Base-by-base conservation (phyloP, 331 rosid genomes). In the Pyracantha coccinea region DNA sequence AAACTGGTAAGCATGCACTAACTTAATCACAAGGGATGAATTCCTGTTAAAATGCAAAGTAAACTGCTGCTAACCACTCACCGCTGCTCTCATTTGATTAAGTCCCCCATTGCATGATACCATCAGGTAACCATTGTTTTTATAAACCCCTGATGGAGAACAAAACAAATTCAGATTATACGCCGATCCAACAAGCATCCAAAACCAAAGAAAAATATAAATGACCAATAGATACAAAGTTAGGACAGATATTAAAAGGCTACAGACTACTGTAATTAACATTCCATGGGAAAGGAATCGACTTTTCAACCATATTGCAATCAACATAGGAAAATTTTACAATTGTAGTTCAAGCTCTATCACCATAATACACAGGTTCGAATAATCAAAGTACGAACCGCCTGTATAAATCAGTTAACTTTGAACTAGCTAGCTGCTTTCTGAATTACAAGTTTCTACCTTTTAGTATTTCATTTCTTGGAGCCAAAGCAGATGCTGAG, bases 71-170 rank as follows among this genome's bases (percentile, higher is more conserved):
- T 2, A 72, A 77, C 73, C 76, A 86, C 97, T 83, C 69, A 92
- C 97, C 83, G 97, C 97, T 20, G 97, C 91, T 83, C 97, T 87
- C 97, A 92, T 92, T 77, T 92, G 97, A 79, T 92, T 92, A 44
- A 92, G 84, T 72, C 97, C 97, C 20, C 97, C 97, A 61, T 92
- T 92, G 79, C 97, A 92, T 2, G 97, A 92, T 25, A 92, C 90
- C 93, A 92, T 87, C 75, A 92, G 71, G 83, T 92, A 92, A 23
- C 97, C 97, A 59, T 92, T 90, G 84, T 90, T 92, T 76, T 81
- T 92, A 70, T 90, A 92, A 75, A 92, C 83, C 83, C 97, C 97
- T 93, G 78, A 24, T 27, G 44, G 15, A 63, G 68, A 29, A 41
- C 8, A 59, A 54, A 31, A 62, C 47, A 73, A 66, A 69, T 57